These are phyloP conservation scores for Xylaria multiplex DNA, from an alignment of 2,329 filamentous ascomycete genomes.

Conservation along the genomic window DNA sequence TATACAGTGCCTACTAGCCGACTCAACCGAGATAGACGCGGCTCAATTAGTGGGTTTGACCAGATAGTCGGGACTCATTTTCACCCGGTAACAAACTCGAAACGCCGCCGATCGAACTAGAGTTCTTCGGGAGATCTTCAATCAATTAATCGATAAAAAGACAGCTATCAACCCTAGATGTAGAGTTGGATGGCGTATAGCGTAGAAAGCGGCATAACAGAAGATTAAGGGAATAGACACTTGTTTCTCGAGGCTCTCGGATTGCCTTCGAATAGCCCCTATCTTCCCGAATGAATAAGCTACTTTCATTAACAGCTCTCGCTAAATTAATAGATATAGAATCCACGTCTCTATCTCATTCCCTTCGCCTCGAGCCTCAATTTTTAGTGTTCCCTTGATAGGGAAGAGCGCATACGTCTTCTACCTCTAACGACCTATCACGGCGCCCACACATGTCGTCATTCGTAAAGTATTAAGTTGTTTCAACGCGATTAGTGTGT, in stretches of 20 bases:
- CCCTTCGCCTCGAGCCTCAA: background rate
- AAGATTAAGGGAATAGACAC: no score
- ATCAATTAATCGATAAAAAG: background rate
- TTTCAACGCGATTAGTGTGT: background rate
- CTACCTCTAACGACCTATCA: no score
- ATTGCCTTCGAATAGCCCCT: no score
- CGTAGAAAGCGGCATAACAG: no score
- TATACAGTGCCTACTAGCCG: background rate
- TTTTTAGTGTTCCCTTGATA: background rate
- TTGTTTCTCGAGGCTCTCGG: no score
- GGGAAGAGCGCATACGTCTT: background rate
- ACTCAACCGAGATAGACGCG: background rate
- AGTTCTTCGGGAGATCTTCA: background rate
- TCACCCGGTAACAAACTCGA: background rate
- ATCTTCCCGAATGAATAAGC: no score
- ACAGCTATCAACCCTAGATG: background rate
- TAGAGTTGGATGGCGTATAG: no score
- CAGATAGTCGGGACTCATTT: slow-evolving; percentile 24
- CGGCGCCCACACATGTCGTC: no score
- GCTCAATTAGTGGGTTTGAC: slow-evolving; percentile 14
- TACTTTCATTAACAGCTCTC: background rate
- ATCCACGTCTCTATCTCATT: background rate
- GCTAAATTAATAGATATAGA: background rate
- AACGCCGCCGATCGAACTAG: slow-evolving; percentile 1
- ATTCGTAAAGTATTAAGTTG: background rate